Base-by-base conservation (phyloP, 2,329 filamentous ascomycete species). In the Colletotrichum neosansevieriae region DNA sequence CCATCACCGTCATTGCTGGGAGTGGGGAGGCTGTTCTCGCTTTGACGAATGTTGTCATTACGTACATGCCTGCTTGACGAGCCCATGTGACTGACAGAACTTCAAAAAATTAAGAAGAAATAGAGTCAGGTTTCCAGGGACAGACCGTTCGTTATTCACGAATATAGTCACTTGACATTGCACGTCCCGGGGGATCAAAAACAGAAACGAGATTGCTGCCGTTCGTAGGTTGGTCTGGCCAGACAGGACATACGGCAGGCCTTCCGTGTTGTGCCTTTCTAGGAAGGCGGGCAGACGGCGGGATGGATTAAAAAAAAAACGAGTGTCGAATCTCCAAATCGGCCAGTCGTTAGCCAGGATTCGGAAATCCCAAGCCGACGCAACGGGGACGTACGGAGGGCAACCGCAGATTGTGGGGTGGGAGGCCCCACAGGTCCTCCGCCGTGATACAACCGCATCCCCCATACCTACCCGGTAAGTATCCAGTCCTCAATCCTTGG, bases 281-380 rank as follows among this genome's bases (percentile, higher is more conserved):
- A 5, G 24, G 24, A 24, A 24, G 4, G 24, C 59, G 63, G 45
- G 51, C 59, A 29, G 4, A 7, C 9, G 7, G 29, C 29, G 29
- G 29, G 29, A 45, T 42, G 19, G 45, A 7, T 34, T 24, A 24
- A 24, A 24, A 24, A 51, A 51, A 40, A 64, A 17, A 58, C n/a
- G 44, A 17, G 38, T 13, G 60, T 29, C n/a, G 6, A 53, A 53
- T 19, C 6, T 53, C 21, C 7, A 32, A 58, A 40, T 32, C 38
- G 12, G 38, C 38, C 7, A 58, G 6, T 7, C 17, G 15, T 42
- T 67, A 58, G 53, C 60, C 64, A 67, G 60, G 53, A 40, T 67
- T 67, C 64, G 60, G 64, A 51, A 58, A 51, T 42, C 34, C 60
- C 45, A 67, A 53, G 64, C 64, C 60, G 64, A 67, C 59, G 53